Conservation (phyloP, 225 moss, liverwort and hornwort species). For the Marchantia paleacea region DNA sequence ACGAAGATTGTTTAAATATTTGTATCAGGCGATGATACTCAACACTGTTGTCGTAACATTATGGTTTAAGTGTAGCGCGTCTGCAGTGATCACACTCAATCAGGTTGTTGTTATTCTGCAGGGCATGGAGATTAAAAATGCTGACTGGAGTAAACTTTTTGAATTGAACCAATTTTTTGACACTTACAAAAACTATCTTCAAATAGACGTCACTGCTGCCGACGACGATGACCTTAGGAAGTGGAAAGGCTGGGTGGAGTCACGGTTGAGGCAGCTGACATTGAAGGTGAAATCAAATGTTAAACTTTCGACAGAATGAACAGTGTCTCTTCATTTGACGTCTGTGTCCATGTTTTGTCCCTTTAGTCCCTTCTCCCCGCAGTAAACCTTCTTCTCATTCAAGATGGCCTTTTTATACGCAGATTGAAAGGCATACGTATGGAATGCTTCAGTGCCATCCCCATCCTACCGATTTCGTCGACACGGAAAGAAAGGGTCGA, state of each 20-base stretch:
- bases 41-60: not conserved
- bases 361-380: no score
- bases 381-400: not conserved
- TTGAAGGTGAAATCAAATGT: slow-evolving; percentile 44
- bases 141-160: slow-evolving; percentile 79
- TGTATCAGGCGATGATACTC: not conserved
- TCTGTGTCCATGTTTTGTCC: not conserved
- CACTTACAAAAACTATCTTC: slow-evolving; percentile 87
- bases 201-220: slow-evolving; percentile 81
- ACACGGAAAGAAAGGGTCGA: slow-evolving; percentile 60
- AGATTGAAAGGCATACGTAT: slow-evolving; percentile 90
- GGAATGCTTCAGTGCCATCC: slow-evolving; percentile 94
- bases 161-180: slow-evolving; percentile 93
- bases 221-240: slow-evolving; percentile 89
- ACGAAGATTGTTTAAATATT: not conserved
- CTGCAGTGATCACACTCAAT: not conserved
- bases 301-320: not conserved
- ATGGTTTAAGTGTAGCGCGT: not conserved
- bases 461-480: slow-evolving; percentile 84
- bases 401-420: not conserved
- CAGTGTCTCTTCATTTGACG: not conserved
- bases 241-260: slow-evolving; percentile 99
- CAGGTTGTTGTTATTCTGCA: not conserved
- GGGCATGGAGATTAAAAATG: slow-evolving; percentile 54
- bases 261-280: slow-evolving; percentile 81